Conservation (phyloP, 208 protist species). For the Leishmania aethiopica region DNA sequence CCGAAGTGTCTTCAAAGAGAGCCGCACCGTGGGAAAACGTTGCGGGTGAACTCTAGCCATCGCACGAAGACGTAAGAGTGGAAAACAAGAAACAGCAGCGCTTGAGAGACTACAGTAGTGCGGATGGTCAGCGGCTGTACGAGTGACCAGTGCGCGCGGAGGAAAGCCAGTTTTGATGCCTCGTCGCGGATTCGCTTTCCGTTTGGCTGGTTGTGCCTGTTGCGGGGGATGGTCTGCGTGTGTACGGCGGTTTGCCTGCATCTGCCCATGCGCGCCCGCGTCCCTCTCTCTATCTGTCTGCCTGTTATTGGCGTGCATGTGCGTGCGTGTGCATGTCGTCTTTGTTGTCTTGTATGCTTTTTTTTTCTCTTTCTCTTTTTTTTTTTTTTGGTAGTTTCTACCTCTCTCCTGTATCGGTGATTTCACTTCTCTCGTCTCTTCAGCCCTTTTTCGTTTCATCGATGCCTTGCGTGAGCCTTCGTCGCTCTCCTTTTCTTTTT, state of each 20-base stretch:
- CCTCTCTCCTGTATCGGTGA: conserved; percentile 7
- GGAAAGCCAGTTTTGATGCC: not conserved
- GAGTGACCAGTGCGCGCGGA: not conserved
- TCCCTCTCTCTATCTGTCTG: not conserved
- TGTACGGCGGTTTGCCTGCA: not conserved
- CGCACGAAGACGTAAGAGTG: not conserved
- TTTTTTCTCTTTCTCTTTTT: not conserved
- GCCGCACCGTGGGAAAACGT: not conserved
- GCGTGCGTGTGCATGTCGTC: not conserved
- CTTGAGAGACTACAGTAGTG: not conserved
- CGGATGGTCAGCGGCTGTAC: not conserved
- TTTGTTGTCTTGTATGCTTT: not conserved
- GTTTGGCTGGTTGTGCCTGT: not conserved
- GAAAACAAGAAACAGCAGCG: not conserved
- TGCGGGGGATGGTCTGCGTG: not conserved
- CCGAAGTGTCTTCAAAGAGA: not conserved
- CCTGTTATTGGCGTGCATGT: not conserved
- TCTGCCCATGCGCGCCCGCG: not conserved
- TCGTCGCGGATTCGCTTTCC: not conserved
- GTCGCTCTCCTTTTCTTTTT: not conserved
- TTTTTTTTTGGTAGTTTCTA: not conserved
- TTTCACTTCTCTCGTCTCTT: not conserved
- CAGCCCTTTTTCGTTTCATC: not conserved
- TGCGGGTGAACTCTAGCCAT: conserved; percentile 1
- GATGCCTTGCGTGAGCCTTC: not conserved